Conservation (phyloP, 1,284 basidiomycete species). For the Caloboletus firmus region DNA sequence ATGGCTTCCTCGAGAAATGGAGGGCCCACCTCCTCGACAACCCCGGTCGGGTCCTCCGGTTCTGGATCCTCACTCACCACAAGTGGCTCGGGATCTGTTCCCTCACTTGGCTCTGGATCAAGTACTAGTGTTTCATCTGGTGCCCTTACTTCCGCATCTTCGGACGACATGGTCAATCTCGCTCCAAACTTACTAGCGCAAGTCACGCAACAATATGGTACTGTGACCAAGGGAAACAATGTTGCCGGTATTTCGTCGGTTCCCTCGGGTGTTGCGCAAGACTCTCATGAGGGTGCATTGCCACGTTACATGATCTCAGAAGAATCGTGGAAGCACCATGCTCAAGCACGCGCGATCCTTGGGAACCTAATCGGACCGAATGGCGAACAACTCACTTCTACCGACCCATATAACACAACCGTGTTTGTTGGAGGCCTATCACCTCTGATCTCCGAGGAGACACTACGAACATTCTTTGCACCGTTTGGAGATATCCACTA, state of each 20-base stretch:
- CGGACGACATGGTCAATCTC: conserved; percentile 51
- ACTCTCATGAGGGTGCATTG: conserved; percentile 40
- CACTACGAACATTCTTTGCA: conserved; percentile 81
- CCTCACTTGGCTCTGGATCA: conserved; percentile 56
- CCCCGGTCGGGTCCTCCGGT: conserved; percentile 47
- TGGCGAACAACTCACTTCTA: conserved; percentile 79
- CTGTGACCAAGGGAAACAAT: conserved; percentile 36
- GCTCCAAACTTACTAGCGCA: conserved; percentile 45
- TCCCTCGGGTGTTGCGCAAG: conserved; percentile 41
- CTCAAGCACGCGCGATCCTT: conserved; percentile 74
- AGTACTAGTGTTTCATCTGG: conserved; percentile 48
- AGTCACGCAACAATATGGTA: conserved; percentile 48
- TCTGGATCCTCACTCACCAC: conserved; percentile 54
- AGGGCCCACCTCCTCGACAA: conserved; percentile 39
- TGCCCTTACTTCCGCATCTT: conserved; percentile 42
- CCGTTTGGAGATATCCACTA: conserved; percentile 93
- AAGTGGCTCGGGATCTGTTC: conserved; percentile 51
- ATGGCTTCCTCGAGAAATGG: conserved; percentile 49
- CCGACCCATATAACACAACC: conserved; percentile 89
- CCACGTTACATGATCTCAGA: conserved; percentile 60
- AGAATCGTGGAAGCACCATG: conserved; percentile 80
- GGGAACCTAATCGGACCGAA: conserved; percentile 80
- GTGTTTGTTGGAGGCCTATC: conserved; percentile 90
- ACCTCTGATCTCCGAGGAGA: conserved; percentile 84
- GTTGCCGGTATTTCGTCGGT: conserved; percentile 39